Evolutionary conservation across 495 filamentous ascomycete species (phyloP).

Genomic region (Delitschia confertaspora): DNA sequence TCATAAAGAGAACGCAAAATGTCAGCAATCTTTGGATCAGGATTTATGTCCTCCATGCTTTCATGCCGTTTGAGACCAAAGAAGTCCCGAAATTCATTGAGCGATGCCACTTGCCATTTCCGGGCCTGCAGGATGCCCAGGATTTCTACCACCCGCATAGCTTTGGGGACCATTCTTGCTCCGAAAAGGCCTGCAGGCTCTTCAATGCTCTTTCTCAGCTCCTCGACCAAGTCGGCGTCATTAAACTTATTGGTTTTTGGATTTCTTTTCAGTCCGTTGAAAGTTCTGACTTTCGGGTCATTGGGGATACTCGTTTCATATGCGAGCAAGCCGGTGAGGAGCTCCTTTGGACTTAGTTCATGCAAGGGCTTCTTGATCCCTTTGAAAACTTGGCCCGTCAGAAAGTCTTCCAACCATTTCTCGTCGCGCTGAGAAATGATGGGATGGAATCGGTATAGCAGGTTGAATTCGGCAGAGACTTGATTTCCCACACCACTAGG

Average conservation of each 20-base stretch:
- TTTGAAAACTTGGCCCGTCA: background rate
- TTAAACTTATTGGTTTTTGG: slow-evolving; percentile 6
- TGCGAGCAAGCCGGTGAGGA: background rate
- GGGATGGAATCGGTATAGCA: slow-evolving; percentile 11
- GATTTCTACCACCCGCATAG: slow-evolving; percentile 2
- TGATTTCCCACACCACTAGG: slow-evolving; percentile 3
- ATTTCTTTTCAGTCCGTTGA: slow-evolving; percentile 1
- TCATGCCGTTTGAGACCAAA: slow-evolving; percentile 5
- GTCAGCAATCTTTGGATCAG: slow-evolving; percentile 3
- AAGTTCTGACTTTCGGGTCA: background rate
- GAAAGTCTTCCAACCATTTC: slow-evolving; percentile 33
- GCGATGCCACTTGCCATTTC: slow-evolving; percentile 3
- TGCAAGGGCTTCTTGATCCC: background rate
- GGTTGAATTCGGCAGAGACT: slow-evolving; percentile 13
- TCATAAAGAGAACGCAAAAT: slow-evolving; percentile 1
- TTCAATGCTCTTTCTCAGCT: slow-evolving; percentile 2
- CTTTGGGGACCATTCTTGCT: slow-evolving; percentile 2
- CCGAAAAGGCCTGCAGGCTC: slow-evolving; percentile 6
- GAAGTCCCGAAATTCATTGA: slow-evolving; percentile 13
- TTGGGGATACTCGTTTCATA: background rate
- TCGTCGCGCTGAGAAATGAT: background rate
- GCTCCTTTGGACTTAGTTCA: slow-evolving; percentile 17
- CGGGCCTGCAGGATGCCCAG: slow-evolving; percentile 5
- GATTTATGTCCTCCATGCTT: slow-evolving; percentile 4
- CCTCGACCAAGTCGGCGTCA: slow-evolving; percentile 5